A percentile compares a stretch with the other conserved stretches of the same genome.
phyloP scores from a whole-genome alignment of 805 yeast species.

The Monosporozyma yasuniensis region DNA sequence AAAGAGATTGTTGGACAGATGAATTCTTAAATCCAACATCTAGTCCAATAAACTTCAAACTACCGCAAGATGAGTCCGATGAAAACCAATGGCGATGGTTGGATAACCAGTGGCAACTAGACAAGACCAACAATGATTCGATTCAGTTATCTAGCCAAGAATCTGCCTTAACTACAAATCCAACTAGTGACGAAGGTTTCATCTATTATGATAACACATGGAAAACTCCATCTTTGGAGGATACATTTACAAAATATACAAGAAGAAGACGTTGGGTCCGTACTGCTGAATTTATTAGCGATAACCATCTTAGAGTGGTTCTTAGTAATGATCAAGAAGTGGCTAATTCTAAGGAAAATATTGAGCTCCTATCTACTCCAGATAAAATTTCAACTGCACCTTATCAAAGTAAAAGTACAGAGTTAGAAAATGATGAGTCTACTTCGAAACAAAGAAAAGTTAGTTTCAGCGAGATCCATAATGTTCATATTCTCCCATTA shows the following conservation, averaged over 20 bases:
- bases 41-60: constrained; percentile 63
- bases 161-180: constrained; percentile 49
- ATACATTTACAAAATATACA: constrained; percentile 82
- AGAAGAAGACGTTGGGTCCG: constrained; percentile 94
- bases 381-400: background rate
- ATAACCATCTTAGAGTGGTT: background rate
- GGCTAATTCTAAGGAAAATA: background rate
- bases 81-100: constrained; percentile 93
- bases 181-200: constrained; percentile 74
- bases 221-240: constrained; percentile 85
- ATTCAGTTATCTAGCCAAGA: constrained; percentile 49
- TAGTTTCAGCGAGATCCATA: constrained; percentile 25
- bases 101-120: constrained; percentile 85
- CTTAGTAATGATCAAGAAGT: background rate
- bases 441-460: constrained; percentile 20
- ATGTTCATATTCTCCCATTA: constrained; percentile 21
- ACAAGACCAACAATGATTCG: constrained; percentile 80
- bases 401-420: background rate
- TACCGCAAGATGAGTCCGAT: constrained; percentile 64
- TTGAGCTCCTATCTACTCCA: background rate
- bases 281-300: constrained; percentile 69
- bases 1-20: constrained; percentile 95
- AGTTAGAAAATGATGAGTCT: background rate
- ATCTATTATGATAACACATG: constrained; percentile 88
- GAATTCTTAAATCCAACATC: constrained; percentile 83